A percentile compares a stretch with the other conserved stretches of the same genome.
Conservation (phyloP, 345 rosid species). For the Gossypium longicalyx region DNA sequence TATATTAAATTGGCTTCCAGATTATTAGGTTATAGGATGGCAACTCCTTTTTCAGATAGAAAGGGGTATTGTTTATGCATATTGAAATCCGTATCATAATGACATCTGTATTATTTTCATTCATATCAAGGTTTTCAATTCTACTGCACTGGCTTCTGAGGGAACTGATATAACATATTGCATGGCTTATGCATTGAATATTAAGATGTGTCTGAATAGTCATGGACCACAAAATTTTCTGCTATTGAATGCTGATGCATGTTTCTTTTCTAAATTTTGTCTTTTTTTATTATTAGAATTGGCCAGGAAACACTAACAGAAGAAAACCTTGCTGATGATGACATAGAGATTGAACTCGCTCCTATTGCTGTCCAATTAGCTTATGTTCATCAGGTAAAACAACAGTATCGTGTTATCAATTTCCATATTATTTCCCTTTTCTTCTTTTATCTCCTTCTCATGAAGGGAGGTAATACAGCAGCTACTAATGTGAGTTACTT, state of each 20-base stretch:
- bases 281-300: conserved; percentile 43
- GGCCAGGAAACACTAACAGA: conserved; percentile 88
- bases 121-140: neutral
- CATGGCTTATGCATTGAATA: neutral
- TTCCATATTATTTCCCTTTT: neutral
- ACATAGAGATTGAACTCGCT: conserved; percentile 79
- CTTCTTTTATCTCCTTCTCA: neutral
- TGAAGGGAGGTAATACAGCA: neutral
- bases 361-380: conserved; percentile 86
- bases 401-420: neutral
- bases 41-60: neutral
- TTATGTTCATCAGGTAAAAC: conserved; percentile 76
- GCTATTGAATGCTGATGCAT: neutral
- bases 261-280: conserved; percentile 12
- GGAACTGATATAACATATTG: conserved; percentile 1
- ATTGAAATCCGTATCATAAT: neutral
- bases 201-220: neutral
- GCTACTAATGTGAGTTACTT: conserved; percentile 23
- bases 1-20: neutral
- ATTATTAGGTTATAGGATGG: neutral
- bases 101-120: neutral
- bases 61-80: neutral
- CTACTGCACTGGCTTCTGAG: neutral
- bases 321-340: conserved; percentile 70
- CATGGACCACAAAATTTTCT: conserved; percentile 2